Percentiles rank a stretch among this genome's conserved stretches.
Evolutionary conservation across 2,329 filamentous ascomycete genomes (phyloP).

Genomic region (Scedosporium aurantiacum): DNA sequence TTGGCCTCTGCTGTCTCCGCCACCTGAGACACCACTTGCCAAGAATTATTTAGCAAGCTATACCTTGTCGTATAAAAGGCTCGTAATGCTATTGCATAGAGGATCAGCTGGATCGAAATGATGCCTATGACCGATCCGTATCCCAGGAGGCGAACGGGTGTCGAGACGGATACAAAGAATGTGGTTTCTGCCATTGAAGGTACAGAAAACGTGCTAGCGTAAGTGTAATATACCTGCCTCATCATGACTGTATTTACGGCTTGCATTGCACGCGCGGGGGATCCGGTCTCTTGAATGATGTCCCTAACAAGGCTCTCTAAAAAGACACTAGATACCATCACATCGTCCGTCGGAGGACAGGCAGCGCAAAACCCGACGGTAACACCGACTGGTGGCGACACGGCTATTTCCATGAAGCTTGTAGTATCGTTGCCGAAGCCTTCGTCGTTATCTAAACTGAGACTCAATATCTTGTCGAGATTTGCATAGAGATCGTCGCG

Average conservation of each 20-base stretch:
- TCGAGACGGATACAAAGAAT: neutral
- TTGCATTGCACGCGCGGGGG: neutral
- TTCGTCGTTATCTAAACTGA: neutral
- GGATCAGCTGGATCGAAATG: neutral
- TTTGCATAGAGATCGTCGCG: neutral
- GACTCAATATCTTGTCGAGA: neutral
- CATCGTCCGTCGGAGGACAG: neutral
- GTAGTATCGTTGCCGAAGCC: neutral
- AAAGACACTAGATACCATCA: neutral
- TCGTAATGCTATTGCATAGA: neutral
- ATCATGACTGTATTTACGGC: neutral
- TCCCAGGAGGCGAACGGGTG: neutral
- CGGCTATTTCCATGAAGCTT: neutral
- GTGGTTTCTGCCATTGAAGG: neutral
- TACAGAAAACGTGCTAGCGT: neutral
- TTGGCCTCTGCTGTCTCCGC: neutral
- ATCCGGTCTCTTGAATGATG: neutral
- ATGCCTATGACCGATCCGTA: neutral
- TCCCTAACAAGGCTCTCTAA: neutral
- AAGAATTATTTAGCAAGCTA: neutral
- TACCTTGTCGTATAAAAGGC: neutral
- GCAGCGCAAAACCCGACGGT: neutral
- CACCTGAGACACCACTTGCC: neutral
- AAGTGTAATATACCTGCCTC: neutral
- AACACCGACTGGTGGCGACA: neutral